Evolutionary conservation across 1,284 basidiomycete genomes (phyloP).

Genomic region (Ustilago loliicola): DNA sequence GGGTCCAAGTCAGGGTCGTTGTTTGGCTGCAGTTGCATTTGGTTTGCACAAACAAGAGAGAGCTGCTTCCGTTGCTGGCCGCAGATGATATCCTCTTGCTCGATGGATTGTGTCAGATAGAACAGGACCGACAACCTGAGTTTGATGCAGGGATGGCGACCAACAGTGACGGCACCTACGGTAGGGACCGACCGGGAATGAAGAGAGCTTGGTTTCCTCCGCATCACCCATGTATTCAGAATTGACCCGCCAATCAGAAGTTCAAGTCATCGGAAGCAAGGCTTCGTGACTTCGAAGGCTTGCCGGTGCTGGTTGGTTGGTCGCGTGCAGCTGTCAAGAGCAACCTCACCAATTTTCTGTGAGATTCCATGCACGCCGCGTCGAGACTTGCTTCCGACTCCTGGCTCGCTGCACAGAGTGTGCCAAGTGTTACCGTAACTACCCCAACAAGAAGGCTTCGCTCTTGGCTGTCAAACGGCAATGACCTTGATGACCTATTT

Average conservation of each 20-base stretch:
- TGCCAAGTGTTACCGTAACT: too few species aligned
- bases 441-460: too few species aligned
- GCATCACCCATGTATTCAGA: neutral
- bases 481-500: too few species aligned
- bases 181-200: neutral
- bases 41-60: neutral
- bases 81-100: neutral
- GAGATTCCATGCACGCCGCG: conserved; percentile 1
- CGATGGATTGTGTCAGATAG: too few species aligned
- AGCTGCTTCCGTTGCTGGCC: neutral
- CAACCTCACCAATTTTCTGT: neutral
- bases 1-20: conserved; percentile 11
- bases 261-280: neutral
- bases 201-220: neutral
- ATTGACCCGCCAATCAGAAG: neutral
- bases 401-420: too few species aligned
- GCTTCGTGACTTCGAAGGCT: neutral
- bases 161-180: too few species aligned
- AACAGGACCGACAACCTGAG: too few species aligned
- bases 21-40: neutral
- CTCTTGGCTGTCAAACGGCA: too few species aligned
- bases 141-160: too few species aligned
- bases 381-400: too few species aligned
- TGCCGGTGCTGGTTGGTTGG: neutral
- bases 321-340: neutral